Evolutionary conservation across 208 protist species (phyloP).

Genomic region (Spongospora subterranea): DNA sequence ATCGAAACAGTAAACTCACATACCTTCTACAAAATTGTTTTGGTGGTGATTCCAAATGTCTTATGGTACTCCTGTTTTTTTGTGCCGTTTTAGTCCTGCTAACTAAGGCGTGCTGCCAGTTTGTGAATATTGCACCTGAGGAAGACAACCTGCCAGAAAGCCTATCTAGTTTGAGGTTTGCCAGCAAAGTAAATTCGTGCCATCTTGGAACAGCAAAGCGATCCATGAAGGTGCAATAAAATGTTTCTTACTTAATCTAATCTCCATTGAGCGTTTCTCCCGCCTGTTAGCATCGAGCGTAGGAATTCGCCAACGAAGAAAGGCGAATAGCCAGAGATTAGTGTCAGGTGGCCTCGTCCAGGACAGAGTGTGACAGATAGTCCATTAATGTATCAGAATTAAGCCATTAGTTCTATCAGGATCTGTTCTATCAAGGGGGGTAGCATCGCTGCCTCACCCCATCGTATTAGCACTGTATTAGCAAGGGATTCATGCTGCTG

Average conservation of each 20-base stretch:
- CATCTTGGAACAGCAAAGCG: slow-evolving; percentile 58
- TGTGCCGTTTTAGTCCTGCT: neutral
- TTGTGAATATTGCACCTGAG: slow-evolving; percentile 65
- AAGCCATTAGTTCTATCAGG: too few relatives aligned
- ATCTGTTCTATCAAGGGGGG: too few relatives aligned
- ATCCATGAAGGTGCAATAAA: slow-evolving; percentile 48
- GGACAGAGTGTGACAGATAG: too few relatives aligned
- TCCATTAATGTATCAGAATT: too few relatives aligned
- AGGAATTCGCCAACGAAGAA: too few relatives aligned
- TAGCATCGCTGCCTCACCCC: too few relatives aligned
- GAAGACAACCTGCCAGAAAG: slow-evolving; percentile 57
- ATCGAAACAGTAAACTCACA: slow-evolving; percentile 65
- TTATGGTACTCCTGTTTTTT: slow-evolving; percentile 56
- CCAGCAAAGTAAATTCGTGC: slow-evolving; percentile 63
- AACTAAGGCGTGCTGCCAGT: neutral
- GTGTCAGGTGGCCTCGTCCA: too few relatives aligned
- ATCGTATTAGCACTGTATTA: too few relatives aligned
- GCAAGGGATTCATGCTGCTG: too few relatives aligned
- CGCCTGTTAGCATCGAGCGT: too few relatives aligned
- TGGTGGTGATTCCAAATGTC: slow-evolving; percentile 64
- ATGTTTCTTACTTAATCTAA: neutral
- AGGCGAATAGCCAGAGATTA: too few relatives aligned
- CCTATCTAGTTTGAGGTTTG: slow-evolving; percentile 63
- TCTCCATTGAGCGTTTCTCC: too few relatives aligned
- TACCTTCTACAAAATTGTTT: slow-evolving; percentile 65